Conservation (phyloP, 169 alveolate species). For the Miamiensis avidus region DNA sequence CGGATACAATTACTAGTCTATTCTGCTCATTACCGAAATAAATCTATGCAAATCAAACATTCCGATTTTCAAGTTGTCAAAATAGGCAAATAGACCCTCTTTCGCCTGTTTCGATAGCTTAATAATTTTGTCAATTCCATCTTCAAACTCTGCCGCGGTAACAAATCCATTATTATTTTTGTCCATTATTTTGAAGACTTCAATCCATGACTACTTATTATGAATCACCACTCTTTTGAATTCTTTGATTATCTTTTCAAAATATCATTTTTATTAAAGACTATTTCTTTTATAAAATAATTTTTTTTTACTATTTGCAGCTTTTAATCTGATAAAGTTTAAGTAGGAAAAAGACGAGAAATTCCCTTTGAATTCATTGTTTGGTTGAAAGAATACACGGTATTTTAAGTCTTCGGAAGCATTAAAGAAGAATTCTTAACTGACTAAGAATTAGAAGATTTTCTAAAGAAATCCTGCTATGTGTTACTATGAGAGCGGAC, state of each 20-base stretch:
- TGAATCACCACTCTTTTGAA: background rate
- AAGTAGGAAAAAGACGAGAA: background rate
- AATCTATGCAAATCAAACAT: conserved; percentile 28
- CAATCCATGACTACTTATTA: background rate
- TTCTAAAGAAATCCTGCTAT: too few species aligned
- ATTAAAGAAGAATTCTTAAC: too few species aligned
- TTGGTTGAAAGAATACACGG: too few species aligned
- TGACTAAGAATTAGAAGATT: too few species aligned
- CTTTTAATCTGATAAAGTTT: background rate
- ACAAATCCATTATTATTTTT: conserved; percentile 9
- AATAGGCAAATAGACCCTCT: conserved; percentile 17
- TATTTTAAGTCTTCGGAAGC: too few species aligned
- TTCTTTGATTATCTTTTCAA: background rate
- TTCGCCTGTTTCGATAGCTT: conserved; percentile 2
- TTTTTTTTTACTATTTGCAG: background rate
- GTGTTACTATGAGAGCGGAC: too few species aligned
- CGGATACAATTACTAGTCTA: background rate
- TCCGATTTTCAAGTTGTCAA: conserved; percentile 17
- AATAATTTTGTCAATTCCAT: background rate
- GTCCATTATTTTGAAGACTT: conserved; percentile 6
- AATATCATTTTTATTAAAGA: too few species aligned
- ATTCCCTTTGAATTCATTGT: too few species aligned
- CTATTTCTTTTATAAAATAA: too few species aligned
- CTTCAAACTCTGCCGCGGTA: background rate
- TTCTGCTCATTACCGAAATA: conserved; percentile 10